Percentiles rank a stretch among this genome's conserved stretches.
Evolutionary conservation across 23 red algal genomes (phyloP).

Genomic region (Rhodosorus marinus): DNA sequence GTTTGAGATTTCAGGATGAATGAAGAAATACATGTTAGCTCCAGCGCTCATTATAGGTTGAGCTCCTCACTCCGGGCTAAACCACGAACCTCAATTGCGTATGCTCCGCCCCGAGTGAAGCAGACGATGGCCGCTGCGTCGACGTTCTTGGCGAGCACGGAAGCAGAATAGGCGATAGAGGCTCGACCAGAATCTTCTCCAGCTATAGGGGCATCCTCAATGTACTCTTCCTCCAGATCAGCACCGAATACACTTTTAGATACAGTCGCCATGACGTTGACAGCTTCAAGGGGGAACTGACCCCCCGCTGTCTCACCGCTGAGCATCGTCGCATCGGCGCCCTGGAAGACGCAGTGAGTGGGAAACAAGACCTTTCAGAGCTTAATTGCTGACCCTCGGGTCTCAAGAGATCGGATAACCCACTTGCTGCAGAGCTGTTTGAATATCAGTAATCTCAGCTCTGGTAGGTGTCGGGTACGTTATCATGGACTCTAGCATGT

Average conservation of each 20-base stretch:
- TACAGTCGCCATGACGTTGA: conserved; percentile 75
- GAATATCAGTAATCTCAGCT: conserved; percentile 94
- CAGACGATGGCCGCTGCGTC: conserved; percentile 66
- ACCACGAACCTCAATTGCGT: conserved; percentile 61
- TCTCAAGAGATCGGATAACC: too few relatives aligned
- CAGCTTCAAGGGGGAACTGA: conserved; percentile 60
- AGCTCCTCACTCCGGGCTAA: too few relatives aligned
- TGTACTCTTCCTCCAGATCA: not conserved
- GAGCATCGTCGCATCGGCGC: conserved; percentile 96
- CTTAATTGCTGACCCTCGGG: too few relatives aligned
- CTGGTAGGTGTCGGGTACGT: conserved; percentile 86
- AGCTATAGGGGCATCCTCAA: not conserved
- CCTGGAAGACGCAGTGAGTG: too few relatives aligned
- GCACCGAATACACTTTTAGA: conserved; percentile 26
- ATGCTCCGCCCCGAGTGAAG: conserved; percentile 66
- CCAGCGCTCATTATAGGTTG: too few relatives aligned
- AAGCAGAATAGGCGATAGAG: conserved; percentile 47
- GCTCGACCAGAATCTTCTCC: not conserved
- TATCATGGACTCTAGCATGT: conserved; percentile 99
- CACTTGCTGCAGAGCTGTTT: conserved; percentile 59
- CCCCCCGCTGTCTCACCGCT: conserved; percentile 93
- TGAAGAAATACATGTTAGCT: too few relatives aligned
- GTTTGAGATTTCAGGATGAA: too few relatives aligned
- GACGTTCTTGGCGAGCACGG: conserved; percentile 49
- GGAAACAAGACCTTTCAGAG: too few relatives aligned